Percentiles rank a stretch among this genome's conserved stretches.
Conservation (phyloP, 2,329 filamentous ascomycete species). For the Penicillium sp. region DNA sequence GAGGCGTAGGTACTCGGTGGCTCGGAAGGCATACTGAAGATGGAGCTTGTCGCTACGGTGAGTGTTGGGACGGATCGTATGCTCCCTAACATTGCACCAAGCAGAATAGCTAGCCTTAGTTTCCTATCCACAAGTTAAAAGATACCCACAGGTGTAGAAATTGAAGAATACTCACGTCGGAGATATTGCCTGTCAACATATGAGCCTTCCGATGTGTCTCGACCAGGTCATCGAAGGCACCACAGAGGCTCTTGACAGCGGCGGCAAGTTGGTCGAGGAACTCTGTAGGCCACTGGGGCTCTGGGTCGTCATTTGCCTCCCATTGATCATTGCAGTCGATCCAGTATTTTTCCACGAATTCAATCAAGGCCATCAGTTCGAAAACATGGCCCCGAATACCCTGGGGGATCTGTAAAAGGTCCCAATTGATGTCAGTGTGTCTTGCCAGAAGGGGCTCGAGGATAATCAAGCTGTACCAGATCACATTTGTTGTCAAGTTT, state of each 20-base stretch:
- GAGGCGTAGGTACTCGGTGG: not conserved
- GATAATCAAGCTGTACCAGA: not conserved
- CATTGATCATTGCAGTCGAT: too few relatives aligned
- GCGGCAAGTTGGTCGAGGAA: too few relatives aligned
- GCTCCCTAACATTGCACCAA: not conserved
- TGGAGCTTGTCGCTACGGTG: not conserved
- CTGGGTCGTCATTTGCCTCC: too few relatives aligned
- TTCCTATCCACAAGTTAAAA: not conserved
- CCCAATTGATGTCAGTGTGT: not conserved
- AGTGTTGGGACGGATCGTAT: not conserved
- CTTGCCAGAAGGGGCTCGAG: rapidly evolving
- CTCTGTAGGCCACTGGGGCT: too few relatives aligned
- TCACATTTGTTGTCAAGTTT: rapidly evolving
- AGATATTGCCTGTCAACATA: not conserved
- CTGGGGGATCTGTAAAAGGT: not conserved
- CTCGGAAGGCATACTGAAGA: not conserved
- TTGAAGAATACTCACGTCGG: not conserved
- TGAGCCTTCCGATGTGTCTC: not conserved
- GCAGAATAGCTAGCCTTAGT: not conserved
- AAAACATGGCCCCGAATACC: not conserved
- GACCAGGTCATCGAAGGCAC: not conserved
- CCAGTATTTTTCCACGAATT: not conserved
- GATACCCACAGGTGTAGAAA: not conserved
- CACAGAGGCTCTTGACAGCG: too few relatives aligned
- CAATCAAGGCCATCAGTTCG: not conserved